Evolutionary conservation across 2,329 filamentous ascomycete species (phyloP), one percentile per base, ranked within the genome.

Genomic region (Epicoccum sorghinum): DNA sequence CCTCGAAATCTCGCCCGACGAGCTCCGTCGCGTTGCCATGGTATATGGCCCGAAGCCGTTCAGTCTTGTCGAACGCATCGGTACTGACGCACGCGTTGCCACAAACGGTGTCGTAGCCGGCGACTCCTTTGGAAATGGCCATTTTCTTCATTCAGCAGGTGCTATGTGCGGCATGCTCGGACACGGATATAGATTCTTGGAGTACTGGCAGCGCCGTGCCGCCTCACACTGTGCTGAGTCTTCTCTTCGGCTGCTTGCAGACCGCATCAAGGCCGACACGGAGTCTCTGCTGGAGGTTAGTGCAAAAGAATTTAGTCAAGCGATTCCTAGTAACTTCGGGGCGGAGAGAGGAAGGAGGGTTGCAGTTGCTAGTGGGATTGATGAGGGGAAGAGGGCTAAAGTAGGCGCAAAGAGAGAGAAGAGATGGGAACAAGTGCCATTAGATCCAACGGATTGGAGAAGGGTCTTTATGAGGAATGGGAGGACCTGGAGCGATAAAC

Each of bases 111-210:
- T 61, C 29, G 53, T 62, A 7, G 58, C 50, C 14, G 60, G 60
- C 12, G 58, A 61, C 32, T 59, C 60, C 6, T 62, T 62, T 14
- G 60, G 60, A 1, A 61, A 61, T 18, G 60, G 60, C 3, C 60
- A 62, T 25, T 62, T 62, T 9, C 33, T 61, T 7, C 54, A 58
- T 27, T 55, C 47, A 7, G 58, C 55, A 44, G 60, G 58, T 29
- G 60, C 58, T 7, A 62, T 61, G 60, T 58, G 54, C 40, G 58
- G 60, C 12, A 62, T 62, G 60, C 39, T 62, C 4, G 60, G 60
- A 12, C 60, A 62, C 18, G 51, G 46, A 3, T 62, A 59, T 12
- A 55, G 56, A 8, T 62, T 61, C 33, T 35, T 45, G 12, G 55
- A 59, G 35, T 61, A 62, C 37, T 61, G 52, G 58, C 48, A 61